Evolutionary conservation across 768 basidiomycete genomes (phyloP).

Genomic region (Tricholoma saponaceum): DNA sequence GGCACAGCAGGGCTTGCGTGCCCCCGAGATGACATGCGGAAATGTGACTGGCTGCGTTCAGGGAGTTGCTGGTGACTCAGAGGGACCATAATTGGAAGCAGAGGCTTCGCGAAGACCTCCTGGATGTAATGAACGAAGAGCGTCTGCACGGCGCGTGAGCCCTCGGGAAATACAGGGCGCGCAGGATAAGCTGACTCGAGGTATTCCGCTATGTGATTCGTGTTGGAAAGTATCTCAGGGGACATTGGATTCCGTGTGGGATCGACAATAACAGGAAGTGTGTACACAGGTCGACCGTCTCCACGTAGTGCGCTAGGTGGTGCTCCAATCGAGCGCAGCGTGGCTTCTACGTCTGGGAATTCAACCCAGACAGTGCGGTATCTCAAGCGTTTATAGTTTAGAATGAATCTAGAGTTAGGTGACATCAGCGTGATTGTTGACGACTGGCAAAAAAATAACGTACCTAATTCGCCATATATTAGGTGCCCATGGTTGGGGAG

Average conservation of each 20-base stretch:
- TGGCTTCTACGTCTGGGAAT: slow-evolving; percentile 62
- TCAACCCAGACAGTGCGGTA: slow-evolving; percentile 72
- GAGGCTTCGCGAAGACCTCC: slow-evolving; percentile 59
- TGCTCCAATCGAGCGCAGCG: slow-evolving; percentile 54
- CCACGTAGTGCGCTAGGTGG: slow-evolving; percentile 48
- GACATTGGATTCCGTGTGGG: slow-evolving; percentile 38
- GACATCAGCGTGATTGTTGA: not conserved
- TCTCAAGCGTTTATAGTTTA: slow-evolving; percentile 73
- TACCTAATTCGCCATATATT: slow-evolving; percentile 73
- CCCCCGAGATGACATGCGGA: slow-evolving; percentile 23
- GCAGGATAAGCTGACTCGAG: slow-evolving; percentile 67
- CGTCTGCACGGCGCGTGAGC: slow-evolving; percentile 61
- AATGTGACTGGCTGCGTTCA: slow-evolving; percentile 49
- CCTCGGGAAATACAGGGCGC: slow-evolving; percentile 67
- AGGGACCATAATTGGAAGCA: slow-evolving; percentile 69
- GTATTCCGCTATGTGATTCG: slow-evolving; percentile 65
- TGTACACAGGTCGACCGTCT: slow-evolving; percentile 61
- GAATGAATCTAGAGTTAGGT: slow-evolving; percentile 46
- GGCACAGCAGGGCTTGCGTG: slow-evolving; percentile 10
- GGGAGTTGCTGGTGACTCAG: slow-evolving; percentile 60
- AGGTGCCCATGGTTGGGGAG: slow-evolving; percentile 70
- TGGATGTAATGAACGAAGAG: slow-evolving; percentile 70
- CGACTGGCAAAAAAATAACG: slow-evolving; percentile 4
- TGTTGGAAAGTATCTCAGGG: slow-evolving; percentile 55
- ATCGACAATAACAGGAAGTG: slow-evolving; percentile 68